Percentiles rank a stretch among this genome's conserved stretches.
These are phyloP conservation scores for Lactarius pseudohatsudake DNA, from an alignment of 768 basidiomycete genomes.

Conservation along the genomic window DNA sequence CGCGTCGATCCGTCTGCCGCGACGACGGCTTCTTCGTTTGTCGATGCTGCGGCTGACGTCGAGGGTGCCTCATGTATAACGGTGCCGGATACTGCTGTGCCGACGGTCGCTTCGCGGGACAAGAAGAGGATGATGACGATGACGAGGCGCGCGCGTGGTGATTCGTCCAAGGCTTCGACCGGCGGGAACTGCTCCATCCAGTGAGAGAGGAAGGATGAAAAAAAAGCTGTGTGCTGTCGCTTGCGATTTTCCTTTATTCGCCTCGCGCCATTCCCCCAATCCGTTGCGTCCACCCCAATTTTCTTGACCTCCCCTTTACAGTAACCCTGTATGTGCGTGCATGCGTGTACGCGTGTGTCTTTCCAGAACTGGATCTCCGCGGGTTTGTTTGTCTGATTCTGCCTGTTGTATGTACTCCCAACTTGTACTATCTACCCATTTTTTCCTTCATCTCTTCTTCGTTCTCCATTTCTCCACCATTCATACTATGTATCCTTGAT, in stretches of 20 bases:
- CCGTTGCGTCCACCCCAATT: not conserved
- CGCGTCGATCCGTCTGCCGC: slow-evolving; percentile 2
- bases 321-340: not conserved
- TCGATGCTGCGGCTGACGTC: not conserved
- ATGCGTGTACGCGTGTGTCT: not conserved
- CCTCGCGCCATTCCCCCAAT: not conserved
- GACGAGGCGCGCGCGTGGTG: slow-evolving; percentile 18
- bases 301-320: not conserved
- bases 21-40: slow-evolving; percentile 2
- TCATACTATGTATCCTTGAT: not conserved
- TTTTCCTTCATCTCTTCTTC: not conserved
- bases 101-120: not conserved
- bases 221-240: not conserved
- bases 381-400: not conserved
- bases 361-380: not conserved
- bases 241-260: not conserved
- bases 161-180: slow-evolving; percentile 10
- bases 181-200: slow-evolving; percentile 21
- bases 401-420: not conserved
- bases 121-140: slow-evolving; percentile 9
- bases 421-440: not conserved
- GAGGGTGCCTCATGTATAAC: not conserved
- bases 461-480: not conserved
- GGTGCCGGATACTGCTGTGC: not conserved
- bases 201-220: not conserved